Percentiles rank a stretch among this genome's conserved stretches.
Evolutionary conservation across 1,139 yeast genomes (phyloP).

Genomic region (Candida pseudocylindracea): DNA sequence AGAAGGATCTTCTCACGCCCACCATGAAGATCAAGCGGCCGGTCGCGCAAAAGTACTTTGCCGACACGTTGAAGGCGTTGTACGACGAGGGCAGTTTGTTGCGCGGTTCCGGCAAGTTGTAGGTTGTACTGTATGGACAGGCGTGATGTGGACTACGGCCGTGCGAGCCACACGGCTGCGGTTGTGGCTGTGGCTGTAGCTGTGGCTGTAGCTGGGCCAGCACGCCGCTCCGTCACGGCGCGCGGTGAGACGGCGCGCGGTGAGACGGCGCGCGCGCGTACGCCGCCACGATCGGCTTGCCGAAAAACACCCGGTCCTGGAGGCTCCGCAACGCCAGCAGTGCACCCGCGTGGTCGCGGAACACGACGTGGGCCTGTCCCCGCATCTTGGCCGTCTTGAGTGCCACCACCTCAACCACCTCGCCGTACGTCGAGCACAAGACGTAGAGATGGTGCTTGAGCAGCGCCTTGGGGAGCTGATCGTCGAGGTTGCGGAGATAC

Average conservation of each 20-base stretch:
- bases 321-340: too few species aligned
- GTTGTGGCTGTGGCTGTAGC: too few species aligned
- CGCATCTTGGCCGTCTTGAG: constrained; percentile 16
- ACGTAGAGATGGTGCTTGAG: constrained; percentile 35
- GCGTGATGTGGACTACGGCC: too few species aligned
- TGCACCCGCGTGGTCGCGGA: too few species aligned
- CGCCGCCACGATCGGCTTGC: too few species aligned
- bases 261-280: too few species aligned
- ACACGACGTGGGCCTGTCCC: constrained; percentile 52
- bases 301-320: too few species aligned
- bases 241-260: too few species aligned
- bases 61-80: background rate
- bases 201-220: too few species aligned
- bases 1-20: background rate
- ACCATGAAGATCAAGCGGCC: background rate
- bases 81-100: background rate
- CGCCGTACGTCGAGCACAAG: constrained; percentile 47
- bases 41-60: background rate
- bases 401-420: constrained; percentile 30
- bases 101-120: background rate
- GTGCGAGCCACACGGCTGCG: too few species aligned
- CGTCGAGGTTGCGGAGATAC: constrained; percentile 45
- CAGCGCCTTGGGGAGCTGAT: constrained; percentile 23
- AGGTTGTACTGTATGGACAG: too few species aligned
- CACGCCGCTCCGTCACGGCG: too few species aligned